A percentile compares a stretch with the other conserved stretches of the same genome.
phyloP scores from a whole-genome alignment of 257 asterid genomes.

The Cruciata laevipes region DNA sequence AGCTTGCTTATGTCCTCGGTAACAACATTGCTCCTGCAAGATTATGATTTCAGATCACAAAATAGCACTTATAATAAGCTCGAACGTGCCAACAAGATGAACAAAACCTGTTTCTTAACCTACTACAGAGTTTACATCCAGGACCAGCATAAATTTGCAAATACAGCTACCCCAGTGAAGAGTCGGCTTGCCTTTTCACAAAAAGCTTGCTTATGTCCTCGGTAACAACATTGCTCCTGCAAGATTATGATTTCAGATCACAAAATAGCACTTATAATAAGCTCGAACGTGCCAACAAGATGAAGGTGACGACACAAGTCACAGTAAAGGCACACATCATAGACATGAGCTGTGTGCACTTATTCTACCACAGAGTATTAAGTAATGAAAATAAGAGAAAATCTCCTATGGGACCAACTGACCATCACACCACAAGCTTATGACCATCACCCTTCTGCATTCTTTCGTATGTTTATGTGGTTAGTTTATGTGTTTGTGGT shows the following conservation, averaged over 20 bases:
- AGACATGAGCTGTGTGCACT: background rate
- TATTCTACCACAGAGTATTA: background rate
- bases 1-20: slow-evolving; percentile 86
- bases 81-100: no score
- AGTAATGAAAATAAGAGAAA: background rate
- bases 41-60: background rate
- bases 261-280: background rate
- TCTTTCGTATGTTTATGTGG: no score
- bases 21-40: slow-evolving; percentile 79
- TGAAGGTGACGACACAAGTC: background rate
- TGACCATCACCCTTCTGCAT: no score
- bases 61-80: background rate
- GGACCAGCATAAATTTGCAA: background rate
- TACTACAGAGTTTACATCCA: background rate
- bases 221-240: slow-evolving; percentile 87
- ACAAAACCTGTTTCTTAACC: background rate
- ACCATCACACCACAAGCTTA: no score
- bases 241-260: slow-evolving; percentile 10
- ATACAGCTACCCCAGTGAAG: slow-evolving; percentile 26
- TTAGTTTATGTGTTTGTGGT: no score
- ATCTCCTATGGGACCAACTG: no score
- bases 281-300: background rate
- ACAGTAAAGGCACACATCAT: background rate
- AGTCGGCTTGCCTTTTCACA: slow-evolving; percentile 36
- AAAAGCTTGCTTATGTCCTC: slow-evolving; percentile 85